Base-by-base conservation (phyloP, 2,329 filamentous ascomycete genomes). In the Fusarium tanahbumbuense region DNA sequence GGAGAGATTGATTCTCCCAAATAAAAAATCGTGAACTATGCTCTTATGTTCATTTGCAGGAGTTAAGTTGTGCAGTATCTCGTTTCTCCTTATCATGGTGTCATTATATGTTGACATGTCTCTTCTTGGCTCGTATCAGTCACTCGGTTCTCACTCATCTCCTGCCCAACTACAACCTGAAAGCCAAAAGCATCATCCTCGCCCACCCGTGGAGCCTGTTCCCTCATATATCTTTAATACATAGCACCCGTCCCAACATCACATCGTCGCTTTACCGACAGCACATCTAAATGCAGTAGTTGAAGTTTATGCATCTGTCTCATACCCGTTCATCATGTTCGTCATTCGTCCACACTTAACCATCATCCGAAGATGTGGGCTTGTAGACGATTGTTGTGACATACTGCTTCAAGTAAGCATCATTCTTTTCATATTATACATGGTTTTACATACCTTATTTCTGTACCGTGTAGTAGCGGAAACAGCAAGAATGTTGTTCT, bases 311-410 rank as follows among this genome's bases (percentile, higher is more conserved):
- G 37, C 25, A 46, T 28, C 18, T 41, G 20, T 53, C 28, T 54
- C 41, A 34, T 42, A 30, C 12, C 45, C 49, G 53, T 30, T 40
- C 22, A 34, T 52, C 37, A 61, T 61, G 11, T 27, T 25, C n/a
- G 25, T 27, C 40, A 22, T 42, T 32, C 7, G 13, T 30, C 28
- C 12, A 15, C 12, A 30, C 28, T 15, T 30, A 30, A 30, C 28
- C 13, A 30, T 30, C 54, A 53, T 32, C 86, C n/a, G 82, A 79
- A 8, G 85, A 85, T 13, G 94, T 93, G 20, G 93, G 94, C 84
- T 98, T 98, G 83, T 98, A 98, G 84, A 98, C 91, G 78, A 98
- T 97, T 4, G 94, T 98, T 6, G 95, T 98, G 37, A 98, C 92
- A 81, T 98, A 98, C 95, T 98, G 75, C 6, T 28, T 27, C 34